Evolutionary conservation across 2,329 filamentous ascomycete species (phyloP).

Genomic region (Scleromitrula shiraiana): DNA sequence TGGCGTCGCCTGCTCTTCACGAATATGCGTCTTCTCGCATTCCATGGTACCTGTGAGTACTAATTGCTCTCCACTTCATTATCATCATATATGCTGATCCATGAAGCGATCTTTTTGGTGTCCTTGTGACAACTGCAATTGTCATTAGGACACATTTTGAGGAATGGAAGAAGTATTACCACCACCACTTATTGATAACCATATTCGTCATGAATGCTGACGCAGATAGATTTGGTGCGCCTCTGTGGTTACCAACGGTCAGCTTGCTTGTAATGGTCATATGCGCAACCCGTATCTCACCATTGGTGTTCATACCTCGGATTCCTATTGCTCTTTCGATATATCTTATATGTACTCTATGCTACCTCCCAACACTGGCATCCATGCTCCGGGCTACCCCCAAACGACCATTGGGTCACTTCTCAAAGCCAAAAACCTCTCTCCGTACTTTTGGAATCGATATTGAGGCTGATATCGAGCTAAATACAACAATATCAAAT

Average conservation of each 20-base stretch:
- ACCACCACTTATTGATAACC: not conserved
- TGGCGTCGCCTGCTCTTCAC: conserved; percentile 14
- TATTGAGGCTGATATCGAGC: not conserved
- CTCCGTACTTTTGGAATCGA: not conserved
- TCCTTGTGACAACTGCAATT: conserved; percentile 1
- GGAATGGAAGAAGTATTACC: conserved; percentile 11
- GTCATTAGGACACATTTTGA: conserved; percentile 9
- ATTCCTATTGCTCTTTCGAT: conserved; percentile 10
- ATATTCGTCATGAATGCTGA: not conserved
- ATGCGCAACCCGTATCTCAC: conserved; percentile 9
- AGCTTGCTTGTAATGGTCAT: not conserved
- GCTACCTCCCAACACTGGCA: conserved; percentile 9
- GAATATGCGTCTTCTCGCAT: conserved; percentile 2
- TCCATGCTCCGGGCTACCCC: not conserved
- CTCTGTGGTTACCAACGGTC: not conserved
- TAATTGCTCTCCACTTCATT: not conserved
- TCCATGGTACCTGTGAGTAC: conserved; percentile 12
- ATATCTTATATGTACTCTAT: conserved; percentile 12
- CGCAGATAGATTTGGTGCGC: not conserved
- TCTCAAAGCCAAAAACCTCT: not conserved
- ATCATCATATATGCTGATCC: not conserved
- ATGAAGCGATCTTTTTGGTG: conserved; percentile 1
- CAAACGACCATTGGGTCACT: not conserved
- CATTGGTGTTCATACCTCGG: conserved; percentile 10
- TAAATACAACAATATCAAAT: not conserved